phyloP scores from a whole-genome alignment of 129 eudicot genomes.

The Cynara cardunculus region DNA sequence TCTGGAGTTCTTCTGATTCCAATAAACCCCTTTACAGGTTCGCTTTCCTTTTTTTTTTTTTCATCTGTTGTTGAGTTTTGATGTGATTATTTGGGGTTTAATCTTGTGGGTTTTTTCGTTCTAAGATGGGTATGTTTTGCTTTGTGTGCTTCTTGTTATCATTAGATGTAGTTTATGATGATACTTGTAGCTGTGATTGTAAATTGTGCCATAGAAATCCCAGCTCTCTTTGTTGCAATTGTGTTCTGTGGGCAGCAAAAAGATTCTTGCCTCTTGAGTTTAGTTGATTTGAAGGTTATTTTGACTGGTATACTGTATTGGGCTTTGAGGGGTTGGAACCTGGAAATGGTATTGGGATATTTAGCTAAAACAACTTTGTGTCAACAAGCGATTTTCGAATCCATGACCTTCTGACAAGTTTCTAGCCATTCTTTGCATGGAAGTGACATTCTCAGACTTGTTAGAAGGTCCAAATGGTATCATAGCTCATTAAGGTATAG shows the following conservation, averaged over 20 bases:
- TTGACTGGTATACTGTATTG: background rate
- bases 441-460: background rate
- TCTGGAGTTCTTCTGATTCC: constrained; percentile 23
- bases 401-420: background rate
- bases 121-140: background rate
- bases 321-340: too few species aligned
- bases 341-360: background rate
- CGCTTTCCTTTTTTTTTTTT: background rate
- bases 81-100: background rate
- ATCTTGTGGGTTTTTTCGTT: background rate
- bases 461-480: background rate
- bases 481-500: too few species aligned
- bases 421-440: background rate
- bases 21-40: constrained; percentile 41
- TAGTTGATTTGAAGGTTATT: background rate
- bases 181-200: too few species aligned
- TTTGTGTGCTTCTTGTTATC: background rate
- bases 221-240: too few species aligned
- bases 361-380: background rate
- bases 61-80: background rate
- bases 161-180: too few species aligned
- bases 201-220: too few species aligned
- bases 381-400: background rate
- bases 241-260: background rate
- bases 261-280: background rate